Evolutionary conservation across 768 basidiomycete genomes (phyloP).

Genomic region (Amanita phalloides): DNA sequence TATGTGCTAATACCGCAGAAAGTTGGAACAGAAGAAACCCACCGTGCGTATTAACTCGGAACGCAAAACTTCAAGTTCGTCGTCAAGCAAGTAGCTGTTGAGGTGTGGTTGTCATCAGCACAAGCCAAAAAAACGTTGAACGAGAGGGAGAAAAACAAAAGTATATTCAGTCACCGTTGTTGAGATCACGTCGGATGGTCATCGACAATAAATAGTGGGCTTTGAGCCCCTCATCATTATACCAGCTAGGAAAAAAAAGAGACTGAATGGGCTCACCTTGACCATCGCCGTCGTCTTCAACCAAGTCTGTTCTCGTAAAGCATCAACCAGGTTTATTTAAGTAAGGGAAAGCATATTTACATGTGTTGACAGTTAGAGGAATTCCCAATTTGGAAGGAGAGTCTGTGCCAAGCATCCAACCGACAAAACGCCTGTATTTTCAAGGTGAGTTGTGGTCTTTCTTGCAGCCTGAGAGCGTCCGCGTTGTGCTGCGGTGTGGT

Average conservation of each 20-base stretch:
- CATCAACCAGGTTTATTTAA: no score
- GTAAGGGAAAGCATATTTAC: background rate
- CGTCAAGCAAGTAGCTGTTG: no score
- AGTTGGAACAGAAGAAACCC: no score
- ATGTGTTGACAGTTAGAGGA: background rate
- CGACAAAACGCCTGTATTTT: conserved; percentile 29
- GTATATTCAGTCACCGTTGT: background rate
- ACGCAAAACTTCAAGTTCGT: no score
- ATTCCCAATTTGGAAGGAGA: background rate
- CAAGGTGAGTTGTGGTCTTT: conserved; percentile 50
- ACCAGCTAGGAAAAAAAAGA: no score
- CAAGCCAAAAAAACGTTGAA: background rate
- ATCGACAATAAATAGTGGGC: conserved; percentile 3
- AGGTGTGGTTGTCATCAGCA: background rate
- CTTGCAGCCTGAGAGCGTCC: conserved; percentile 11
- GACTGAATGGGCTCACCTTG: no score
- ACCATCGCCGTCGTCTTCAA: no score
- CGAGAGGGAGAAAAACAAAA: background rate
- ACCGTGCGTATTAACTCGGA: no score
- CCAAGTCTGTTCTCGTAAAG: background rate
- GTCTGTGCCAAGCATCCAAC: conserved; percentile 18
- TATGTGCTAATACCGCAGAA: no score
- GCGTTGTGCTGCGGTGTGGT: conserved; percentile 6
- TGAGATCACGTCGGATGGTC: background rate
- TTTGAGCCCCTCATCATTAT: background rate